Conservation (phyloP, 2,329 filamentous ascomycete genomes). For the Cryoendolithus antarcticus region DNA sequence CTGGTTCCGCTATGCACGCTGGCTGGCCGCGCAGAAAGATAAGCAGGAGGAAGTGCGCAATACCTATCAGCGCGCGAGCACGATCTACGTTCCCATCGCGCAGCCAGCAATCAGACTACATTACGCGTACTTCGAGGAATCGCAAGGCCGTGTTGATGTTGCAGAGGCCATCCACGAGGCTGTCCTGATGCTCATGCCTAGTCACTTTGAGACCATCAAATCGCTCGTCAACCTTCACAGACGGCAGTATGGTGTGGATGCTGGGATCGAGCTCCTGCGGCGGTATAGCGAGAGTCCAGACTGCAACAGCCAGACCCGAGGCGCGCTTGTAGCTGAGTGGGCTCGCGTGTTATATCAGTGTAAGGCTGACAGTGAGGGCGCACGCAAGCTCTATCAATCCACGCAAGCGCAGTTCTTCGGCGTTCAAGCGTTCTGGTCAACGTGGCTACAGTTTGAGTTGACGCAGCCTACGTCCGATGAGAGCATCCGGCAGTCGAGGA, state of each 20-base stretch:
- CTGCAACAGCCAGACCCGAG: constrained; percentile 69
- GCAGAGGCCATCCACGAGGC: constrained; percentile 76
- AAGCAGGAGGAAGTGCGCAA: constrained; percentile 86
- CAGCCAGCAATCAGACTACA: constrained; percentile 73
- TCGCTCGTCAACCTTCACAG: constrained; percentile 79
- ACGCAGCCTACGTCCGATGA: constrained; percentile 65
- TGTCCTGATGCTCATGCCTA: constrained; percentile 63
- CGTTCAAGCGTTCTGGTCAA: constrained; percentile 79
- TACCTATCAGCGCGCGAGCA: constrained; percentile 80
- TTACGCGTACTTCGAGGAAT: constrained; percentile 92
- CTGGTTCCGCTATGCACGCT: constrained; percentile 95
- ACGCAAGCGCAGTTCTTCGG: constrained; percentile 76
- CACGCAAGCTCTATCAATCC: constrained; percentile 68
- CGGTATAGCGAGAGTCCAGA: constrained; percentile 62
- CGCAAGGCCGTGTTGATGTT: constrained; percentile 60
- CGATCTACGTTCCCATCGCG: constrained; percentile 75
- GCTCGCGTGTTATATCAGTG: constrained; percentile 77
- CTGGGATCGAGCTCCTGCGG: constrained; percentile 74
- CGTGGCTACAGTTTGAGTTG: constrained; percentile 79
- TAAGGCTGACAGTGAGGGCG: constrained; percentile 63
- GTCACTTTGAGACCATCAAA: constrained; percentile 75
- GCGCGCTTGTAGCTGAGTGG: constrained; percentile 79
- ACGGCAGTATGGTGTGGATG: constrained; percentile 70
- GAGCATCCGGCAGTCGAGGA: constrained; percentile 52
- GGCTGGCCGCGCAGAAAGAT: constrained; percentile 70